Base-by-base conservation (phyloP, 192 early-diverging fungal species). In the Backusella tuberculispora region DNA sequence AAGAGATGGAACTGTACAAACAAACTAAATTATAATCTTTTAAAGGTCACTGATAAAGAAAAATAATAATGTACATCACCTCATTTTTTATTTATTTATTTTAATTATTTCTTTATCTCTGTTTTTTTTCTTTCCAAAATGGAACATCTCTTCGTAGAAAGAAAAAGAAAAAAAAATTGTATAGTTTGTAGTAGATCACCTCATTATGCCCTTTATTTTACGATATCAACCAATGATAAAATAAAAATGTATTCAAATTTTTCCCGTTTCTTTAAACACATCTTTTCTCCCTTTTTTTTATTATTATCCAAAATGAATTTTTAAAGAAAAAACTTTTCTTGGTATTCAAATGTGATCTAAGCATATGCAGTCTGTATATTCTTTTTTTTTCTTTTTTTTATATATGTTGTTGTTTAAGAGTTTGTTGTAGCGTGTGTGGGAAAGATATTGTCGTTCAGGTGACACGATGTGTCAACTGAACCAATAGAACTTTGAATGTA, bases 401-500 rank as follows among this genome's bases (percentile, higher is more conserved):
- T 24, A 26, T 56, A 24, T 53, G 50, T 53, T 2, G 19, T 53
- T 56, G 53, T 56, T 56, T 56, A 56, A 56, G 53, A 56, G 53
- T 56, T 56, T 56, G 0, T 12, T 12, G 3, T 56, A 24, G 9
- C 10, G 53, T 56, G 53, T 21, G 53, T 56, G 53, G 19, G 53
- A 60, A 60, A 60, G 53, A 24, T 26, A 8, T 8, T 60, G 21
- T 24, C 21, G 21, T 13, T 60, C 10, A 26, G 53, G 53, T 60
- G 53, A 60, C 53, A 60, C 53, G 53, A 60, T 60, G 3, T 60
- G 53, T 60, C 53, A 60, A 60, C 21, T 13, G 10, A 60, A 26
- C 53, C 53, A 60, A 60, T 60, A 24, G 26, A 26, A 60, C 53
- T 1, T 26, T 60, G 53, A 60, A 60, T 60, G 10, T 60, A 60